A percentile compares a stretch with the other conserved stretches of the same genome.
These are phyloP conservation scores for Saksenaea oblongispora DNA, from an alignment of 371 early-diverging fungal genomes.

Conservation along the genomic window DNA sequence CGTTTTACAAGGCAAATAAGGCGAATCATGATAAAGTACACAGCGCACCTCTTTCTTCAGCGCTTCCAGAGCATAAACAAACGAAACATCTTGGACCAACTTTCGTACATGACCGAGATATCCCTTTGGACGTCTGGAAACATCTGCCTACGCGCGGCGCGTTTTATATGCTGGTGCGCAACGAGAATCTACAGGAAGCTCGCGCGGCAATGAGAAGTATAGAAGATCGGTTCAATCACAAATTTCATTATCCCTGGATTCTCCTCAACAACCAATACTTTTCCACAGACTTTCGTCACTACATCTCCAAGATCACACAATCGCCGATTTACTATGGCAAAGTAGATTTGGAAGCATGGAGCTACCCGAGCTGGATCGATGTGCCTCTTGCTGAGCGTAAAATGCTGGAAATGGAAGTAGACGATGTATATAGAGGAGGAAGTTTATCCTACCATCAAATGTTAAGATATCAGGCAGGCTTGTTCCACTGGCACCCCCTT, in stretches of 20 bases:
- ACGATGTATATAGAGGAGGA: conserved; percentile 17
- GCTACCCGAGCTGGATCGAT: conserved; percentile 47
- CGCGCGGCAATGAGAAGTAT: conserved; percentile 41
- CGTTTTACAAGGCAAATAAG: background rate
- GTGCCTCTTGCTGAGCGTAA: background rate
- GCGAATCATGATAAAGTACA: background rate
- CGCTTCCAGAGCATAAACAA: background rate
- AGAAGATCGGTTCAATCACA: conserved; percentile 52
- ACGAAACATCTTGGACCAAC: background rate
- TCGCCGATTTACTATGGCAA: conserved; percentile 43
- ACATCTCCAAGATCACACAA: conserved; percentile 24
- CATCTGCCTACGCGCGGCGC: conserved; percentile 36
- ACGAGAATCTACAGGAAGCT: conserved; percentile 32
- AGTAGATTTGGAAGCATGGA: conserved; percentile 43
- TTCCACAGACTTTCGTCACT: conserved; percentile 29
- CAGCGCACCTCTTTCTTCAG: background rate
- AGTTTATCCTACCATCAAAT: conserved; percentile 17
- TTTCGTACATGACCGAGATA: conserved; percentile 4
- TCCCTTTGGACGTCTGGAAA: conserved; percentile 21
- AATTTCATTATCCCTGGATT: conserved; percentile 49
- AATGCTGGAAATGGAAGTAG: conserved; percentile 19
- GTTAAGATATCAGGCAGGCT: conserved; percentile 78
- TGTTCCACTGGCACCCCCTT: conserved; percentile 83
- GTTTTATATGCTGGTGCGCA: conserved; percentile 40
- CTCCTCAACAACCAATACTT: conserved; percentile 43